Evolutionary conservation across 2,329 filamentous ascomycete species (phyloP).

Genomic region (Volutella citrinella): DNA sequence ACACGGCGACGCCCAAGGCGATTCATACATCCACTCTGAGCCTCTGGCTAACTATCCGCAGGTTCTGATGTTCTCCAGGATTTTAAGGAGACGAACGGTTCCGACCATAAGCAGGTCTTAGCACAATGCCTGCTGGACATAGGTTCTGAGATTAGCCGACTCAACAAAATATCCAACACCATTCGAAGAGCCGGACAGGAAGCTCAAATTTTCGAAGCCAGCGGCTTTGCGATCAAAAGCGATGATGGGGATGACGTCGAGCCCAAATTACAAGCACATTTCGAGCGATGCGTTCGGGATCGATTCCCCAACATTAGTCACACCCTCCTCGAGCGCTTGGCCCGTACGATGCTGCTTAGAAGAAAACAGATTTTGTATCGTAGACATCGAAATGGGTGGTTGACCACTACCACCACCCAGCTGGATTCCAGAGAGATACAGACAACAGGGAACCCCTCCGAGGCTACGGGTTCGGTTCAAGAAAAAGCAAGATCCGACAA

Average conservation of each 20-base stretch:
- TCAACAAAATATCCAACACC: constrained; percentile 5
- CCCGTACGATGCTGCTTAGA: constrained; percentile 9
- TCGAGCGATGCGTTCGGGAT: constrained; percentile 3
- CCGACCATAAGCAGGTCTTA: neutral
- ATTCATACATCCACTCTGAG: neutral
- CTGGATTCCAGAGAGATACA: no score
- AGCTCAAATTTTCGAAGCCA: constrained; percentile 5
- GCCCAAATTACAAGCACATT: constrained; percentile 1
- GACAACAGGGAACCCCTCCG: neutral
- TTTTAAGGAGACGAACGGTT: no score
- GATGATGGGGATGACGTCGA: constrained; percentile 10
- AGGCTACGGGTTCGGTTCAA: neutral
- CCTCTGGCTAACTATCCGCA: neutral
- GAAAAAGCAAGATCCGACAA: neutral
- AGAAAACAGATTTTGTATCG: constrained; percentile 11
- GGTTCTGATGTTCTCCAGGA: no score
- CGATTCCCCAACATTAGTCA: constrained; percentile 5
- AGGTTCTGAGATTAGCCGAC: neutral
- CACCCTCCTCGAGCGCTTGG: constrained; percentile 6
- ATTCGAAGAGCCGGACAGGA: constrained; percentile 10
- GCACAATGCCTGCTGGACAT: neutral
- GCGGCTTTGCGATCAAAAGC: constrained; percentile 5
- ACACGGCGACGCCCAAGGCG: no score
- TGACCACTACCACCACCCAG: neutral
- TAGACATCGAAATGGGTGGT: constrained; percentile 7